These are phyloP conservation scores for Ophiocordyceps robertsii DNA, from an alignment of 2,329 filamentous ascomycete species.

Conservation along the genomic window DNA sequence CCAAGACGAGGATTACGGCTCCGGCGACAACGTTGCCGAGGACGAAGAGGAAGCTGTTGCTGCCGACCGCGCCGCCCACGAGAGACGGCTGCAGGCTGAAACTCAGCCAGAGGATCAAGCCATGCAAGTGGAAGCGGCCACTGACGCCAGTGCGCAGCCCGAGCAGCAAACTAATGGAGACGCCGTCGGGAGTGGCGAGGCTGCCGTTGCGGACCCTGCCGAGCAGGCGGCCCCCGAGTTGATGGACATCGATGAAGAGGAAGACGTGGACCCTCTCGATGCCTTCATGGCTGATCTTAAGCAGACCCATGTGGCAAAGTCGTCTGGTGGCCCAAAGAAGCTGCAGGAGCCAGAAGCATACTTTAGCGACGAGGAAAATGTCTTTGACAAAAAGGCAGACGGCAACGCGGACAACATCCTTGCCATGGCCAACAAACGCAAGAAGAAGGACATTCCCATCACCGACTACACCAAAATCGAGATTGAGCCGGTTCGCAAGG, in stretches of 20 bases:
- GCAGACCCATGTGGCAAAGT: slow-evolving; percentile 34
- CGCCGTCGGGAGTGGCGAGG: slow-evolving; percentile 6
- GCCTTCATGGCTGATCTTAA: slow-evolving; percentile 81
- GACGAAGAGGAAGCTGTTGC: slow-evolving; percentile 82
- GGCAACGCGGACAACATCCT: slow-evolving; percentile 34
- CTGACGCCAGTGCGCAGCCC: slow-evolving; percentile 12
- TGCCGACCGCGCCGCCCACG: slow-evolving; percentile 71
- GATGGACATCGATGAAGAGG: slow-evolving; percentile 48
- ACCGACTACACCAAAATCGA: slow-evolving; percentile 80
- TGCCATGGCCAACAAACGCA: slow-evolving; percentile 50
- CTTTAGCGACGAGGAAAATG: slow-evolving; percentile 73
- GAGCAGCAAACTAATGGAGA: slow-evolving; percentile 10
- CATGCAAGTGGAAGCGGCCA: slow-evolving; percentile 14
- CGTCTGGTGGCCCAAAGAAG: slow-evolving; percentile 29
- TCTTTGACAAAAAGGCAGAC: slow-evolving; percentile 34
- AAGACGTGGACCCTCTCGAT: slow-evolving; percentile 80
- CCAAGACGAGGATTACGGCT: slow-evolving; percentile 56
- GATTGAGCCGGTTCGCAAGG: slow-evolving; percentile 77
- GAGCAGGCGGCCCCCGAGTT: slow-evolving; percentile 18
- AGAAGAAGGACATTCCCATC: slow-evolving; percentile 89
- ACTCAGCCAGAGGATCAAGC: slow-evolving; percentile 31
- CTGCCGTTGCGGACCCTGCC: background rate
- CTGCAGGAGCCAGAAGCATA: slow-evolving; percentile 66
- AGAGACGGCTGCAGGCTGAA: slow-evolving; percentile 53
- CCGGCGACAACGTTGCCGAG: slow-evolving; percentile 61